phyloP scores from a whole-genome alignment of 768 basidiomycete genomes.

The Lyophyllum shimeji region DNA sequence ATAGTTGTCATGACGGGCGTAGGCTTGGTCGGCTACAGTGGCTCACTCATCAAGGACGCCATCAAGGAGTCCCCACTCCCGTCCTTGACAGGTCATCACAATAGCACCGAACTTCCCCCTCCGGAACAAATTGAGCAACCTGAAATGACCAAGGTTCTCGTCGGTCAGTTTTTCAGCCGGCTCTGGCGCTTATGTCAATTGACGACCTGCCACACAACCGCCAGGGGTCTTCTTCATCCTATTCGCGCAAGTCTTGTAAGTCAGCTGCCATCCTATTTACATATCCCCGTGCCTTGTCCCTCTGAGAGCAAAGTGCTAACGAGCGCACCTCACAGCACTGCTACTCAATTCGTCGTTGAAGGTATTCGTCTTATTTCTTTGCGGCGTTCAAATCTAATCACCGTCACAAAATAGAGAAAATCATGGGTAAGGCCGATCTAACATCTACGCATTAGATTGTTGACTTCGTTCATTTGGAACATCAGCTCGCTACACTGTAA shows the following conservation, averaged over 20 bases:
- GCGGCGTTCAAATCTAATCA: slow-evolving; percentile 7
- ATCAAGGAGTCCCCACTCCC: slow-evolving; percentile 45
- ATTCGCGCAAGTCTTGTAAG: slow-evolving; percentile 94
- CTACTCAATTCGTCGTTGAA: slow-evolving; percentile 92
- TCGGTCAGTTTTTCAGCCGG: slow-evolving; percentile 50
- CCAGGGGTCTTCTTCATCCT: slow-evolving; percentile 87
- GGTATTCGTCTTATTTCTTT: slow-evolving; percentile 27
- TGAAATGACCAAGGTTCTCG: slow-evolving; percentile 67
- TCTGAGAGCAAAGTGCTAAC: slow-evolving; percentile 12
- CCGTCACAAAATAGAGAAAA: slow-evolving; percentile 65
- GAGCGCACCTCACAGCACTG: slow-evolving; percentile 54
- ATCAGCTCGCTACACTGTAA: slow-evolving; percentile 69
- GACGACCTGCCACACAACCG: slow-evolving; percentile 13
- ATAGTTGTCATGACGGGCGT: slow-evolving; percentile 86
- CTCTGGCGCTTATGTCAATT: slow-evolving; percentile 16
- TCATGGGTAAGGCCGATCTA: slow-evolving; percentile 54
- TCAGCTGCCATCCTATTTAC: slow-evolving; percentile 16
- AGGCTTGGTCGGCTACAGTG: slow-evolving; percentile 82
- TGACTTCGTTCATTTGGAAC: slow-evolving; percentile 4
- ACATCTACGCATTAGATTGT: background rate
- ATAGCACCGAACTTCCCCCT: slow-evolving; percentile 33
- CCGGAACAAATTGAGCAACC: slow-evolving; percentile 52
- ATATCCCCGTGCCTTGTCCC: slow-evolving; percentile 18
- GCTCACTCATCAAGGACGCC: slow-evolving; percentile 81
- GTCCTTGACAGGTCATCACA: slow-evolving; percentile 26